Evolutionary conservation across 2,329 filamentous ascomycete species (phyloP).

Genomic region (Didymella lethalis): DNA sequence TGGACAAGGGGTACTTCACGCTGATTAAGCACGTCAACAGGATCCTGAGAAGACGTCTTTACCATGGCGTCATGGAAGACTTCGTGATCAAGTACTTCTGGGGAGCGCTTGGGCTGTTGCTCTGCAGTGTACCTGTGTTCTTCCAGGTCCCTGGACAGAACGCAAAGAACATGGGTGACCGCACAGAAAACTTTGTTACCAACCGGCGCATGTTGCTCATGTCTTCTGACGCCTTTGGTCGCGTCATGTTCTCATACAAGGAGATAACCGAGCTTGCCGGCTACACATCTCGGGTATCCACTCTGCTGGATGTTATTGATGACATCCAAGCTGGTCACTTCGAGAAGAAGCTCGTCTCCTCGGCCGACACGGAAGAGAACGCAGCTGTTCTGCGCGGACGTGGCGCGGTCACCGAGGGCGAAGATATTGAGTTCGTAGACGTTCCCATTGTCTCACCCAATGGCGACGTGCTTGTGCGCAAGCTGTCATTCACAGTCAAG

Average conservation of each 20-base stretch:
- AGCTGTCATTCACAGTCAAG: conserved; percentile 84
- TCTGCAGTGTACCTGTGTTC: conserved; percentile 96
- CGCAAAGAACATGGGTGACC: conserved; percentile 70
- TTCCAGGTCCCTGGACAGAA: conserved; percentile 79
- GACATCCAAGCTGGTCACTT: conserved; percentile 91
- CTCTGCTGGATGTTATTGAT: conserved; percentile 90
- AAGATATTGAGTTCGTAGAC: conserved; percentile 82
- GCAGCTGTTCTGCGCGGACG: conserved; percentile 82
- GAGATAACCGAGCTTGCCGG: conserved; percentile 96
- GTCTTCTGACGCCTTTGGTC: conserved; percentile 73
- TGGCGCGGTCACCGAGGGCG: conserved; percentile 81
- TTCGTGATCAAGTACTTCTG: conserved; percentile 99
- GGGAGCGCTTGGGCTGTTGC: conserved; percentile 88
- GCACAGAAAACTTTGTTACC: conserved; percentile 82
- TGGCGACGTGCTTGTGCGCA: conserved; percentile 87
- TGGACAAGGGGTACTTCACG: conserved; percentile 99
- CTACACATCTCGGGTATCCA: conserved; percentile 91
- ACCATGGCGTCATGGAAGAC: conserved; percentile 99
- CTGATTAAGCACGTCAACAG: conserved; percentile 99
- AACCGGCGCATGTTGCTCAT: conserved; percentile 91
- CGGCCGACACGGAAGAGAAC: conserved; percentile 81
- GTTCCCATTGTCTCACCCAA: conserved; percentile 98
- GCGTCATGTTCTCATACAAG: conserved; percentile 63
- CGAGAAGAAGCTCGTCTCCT: conserved; percentile 95
- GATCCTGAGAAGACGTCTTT: conserved; percentile 86